Conservation (phyloP, 495 filamentous ascomycete species). For the Xylaria sp. region DNA sequence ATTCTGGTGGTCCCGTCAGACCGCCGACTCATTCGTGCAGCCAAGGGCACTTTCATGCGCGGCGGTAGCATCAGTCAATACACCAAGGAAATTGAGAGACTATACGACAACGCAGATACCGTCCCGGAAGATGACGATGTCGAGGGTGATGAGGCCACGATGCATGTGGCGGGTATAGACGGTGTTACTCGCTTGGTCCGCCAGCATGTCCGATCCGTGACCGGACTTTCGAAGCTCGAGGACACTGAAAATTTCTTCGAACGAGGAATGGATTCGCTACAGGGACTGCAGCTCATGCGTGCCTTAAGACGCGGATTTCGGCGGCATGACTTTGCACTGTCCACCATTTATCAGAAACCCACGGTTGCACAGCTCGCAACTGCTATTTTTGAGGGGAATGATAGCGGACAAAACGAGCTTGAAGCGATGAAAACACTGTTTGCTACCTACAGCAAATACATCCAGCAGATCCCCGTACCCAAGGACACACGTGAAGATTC, state of each 20-base stretch:
- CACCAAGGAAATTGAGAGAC: slow-evolving; percentile 53
- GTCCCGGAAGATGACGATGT: slow-evolving; percentile 26
- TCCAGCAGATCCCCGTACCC: neutral
- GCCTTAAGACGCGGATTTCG: slow-evolving; percentile 38
- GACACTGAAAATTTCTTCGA: slow-evolving; percentile 44
- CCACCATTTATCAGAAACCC: slow-evolving; percentile 44
- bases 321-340: slow-evolving; percentile 31
- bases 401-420: neutral
- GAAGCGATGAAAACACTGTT: neutral
- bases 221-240: slow-evolving; percentile 11
- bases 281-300: slow-evolving; percentile 43
- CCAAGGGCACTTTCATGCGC: slow-evolving; percentile 61
- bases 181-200: neutral
- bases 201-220: neutral
- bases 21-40: slow-evolving; percentile 57
- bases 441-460: neutral
- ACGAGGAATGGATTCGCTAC: slow-evolving; percentile 57
- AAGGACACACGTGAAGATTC: neutral
- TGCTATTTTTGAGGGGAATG: slow-evolving; percentile 9
- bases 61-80: slow-evolving; percentile 52
- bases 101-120: slow-evolving; percentile 44
- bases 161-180: neutral
- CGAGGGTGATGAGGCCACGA: neutral
- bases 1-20: slow-evolving; percentile 48
- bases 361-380: slow-evolving; percentile 37